Evolutionary conservation across 192 early-diverging fungal genomes (phyloP), one percentile per base, ranked within the genome.

Genomic region (Anaeromyces robustus): DNA sequence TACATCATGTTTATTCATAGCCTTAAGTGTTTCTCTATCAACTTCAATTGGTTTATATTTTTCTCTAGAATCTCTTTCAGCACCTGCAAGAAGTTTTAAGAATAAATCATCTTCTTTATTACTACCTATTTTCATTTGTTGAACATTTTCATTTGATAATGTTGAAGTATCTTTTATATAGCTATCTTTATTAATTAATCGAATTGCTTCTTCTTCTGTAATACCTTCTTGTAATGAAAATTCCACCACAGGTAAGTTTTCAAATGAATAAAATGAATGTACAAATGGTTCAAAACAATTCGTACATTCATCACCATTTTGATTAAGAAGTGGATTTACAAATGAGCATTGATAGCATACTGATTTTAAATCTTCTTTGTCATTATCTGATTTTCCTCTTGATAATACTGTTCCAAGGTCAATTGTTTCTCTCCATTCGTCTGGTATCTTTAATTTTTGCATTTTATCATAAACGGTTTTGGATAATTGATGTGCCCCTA

Each of bases 211-310:
- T 0, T 80, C 83, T 29, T 86, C 82, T n/a, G 83, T 79, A 28
- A 90, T 85, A 41, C 84, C 87, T 3, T 83, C 83, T 17, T 85
- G 85, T 17, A 86, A 80, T 1, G 80, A 83, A 84, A 90, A 90
- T 34, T 85, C 83, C 19, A 87, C 83, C 4, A 90, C 79, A 12
- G 89, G 89, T 14, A 90, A 82, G n/a, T 80, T 85, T 77, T 87
- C 82, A 80, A 88, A 90, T 39, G 89, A 90, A 78, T 86, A 89
- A 80, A 85, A 85, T 14, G 88, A 90, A 31, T 80, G 78, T 18
- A 90, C 82, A 59, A 89, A 89, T 12, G 84, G 86, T 59, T 89
- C 87, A 52, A 78, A 31, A 79, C 89, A 90, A 77, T 81, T 83
- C 19, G 83, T 82, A 81, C 89, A 90, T 29, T 29, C n/a, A 78